These are phyloP conservation scores for Penicillium mononematosum DNA, from an alignment of 495 filamentous ascomycete species.

Conservation along the genomic window DNA sequence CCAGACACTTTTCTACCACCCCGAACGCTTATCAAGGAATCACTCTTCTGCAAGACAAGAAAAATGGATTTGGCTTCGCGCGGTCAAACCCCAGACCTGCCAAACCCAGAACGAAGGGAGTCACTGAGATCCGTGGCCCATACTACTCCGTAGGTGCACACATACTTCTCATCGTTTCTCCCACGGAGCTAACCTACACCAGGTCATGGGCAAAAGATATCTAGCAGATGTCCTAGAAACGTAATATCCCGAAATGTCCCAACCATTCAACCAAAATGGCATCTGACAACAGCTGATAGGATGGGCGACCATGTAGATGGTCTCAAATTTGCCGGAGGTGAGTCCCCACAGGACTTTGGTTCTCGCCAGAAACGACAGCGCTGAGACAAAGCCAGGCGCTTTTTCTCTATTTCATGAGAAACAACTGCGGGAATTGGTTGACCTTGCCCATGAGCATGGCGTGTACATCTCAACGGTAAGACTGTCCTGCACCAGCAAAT, in stretches of 20 bases:
- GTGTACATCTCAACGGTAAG: conserved; percentile 55
- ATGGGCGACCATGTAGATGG: conserved; percentile 58
- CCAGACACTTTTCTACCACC: conserved; percentile 23
- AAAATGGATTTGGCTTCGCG: conserved; percentile 53
- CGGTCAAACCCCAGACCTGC: conserved; percentile 50
- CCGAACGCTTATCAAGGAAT: conserved; percentile 16
- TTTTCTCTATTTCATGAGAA: conserved; percentile 54
- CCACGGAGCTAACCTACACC: not conserved
- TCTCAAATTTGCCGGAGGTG: conserved; percentile 57
- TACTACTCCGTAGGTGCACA: conserved; percentile 50
- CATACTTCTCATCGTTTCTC: not conserved
- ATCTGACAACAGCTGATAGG: conserved; percentile 19
- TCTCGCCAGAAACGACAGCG: not conserved
- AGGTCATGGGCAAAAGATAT: conserved; percentile 54
- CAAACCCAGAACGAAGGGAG: conserved; percentile 51
- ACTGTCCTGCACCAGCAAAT: not conserved
- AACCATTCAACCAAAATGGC: not conserved
- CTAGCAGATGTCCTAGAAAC: conserved; percentile 54
- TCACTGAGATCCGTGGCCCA: conserved; percentile 57
- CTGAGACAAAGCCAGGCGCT: conserved; percentile 35
- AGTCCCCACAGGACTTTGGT: not conserved
- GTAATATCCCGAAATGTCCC: conserved; percentile 19
- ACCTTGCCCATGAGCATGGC: conserved; percentile 51
- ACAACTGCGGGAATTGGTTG: conserved; percentile 49
- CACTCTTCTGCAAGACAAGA: conserved; percentile 52